Evolutionary conservation across 2,329 filamentous ascomycete species (phyloP).

Genomic region (Alternaria sp.): DNA sequence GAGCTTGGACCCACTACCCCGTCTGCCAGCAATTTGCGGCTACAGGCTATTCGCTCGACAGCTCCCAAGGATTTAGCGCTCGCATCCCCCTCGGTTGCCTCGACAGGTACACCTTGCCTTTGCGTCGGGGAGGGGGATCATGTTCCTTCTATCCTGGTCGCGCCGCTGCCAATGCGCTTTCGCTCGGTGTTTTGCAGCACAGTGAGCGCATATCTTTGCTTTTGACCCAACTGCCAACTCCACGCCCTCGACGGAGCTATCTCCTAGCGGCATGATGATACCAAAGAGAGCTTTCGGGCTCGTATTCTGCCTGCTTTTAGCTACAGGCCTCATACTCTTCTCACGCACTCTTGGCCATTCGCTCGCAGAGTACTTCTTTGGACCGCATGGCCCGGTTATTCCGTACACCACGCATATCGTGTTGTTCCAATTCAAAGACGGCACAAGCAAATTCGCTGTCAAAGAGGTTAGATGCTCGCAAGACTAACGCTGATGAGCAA

Average conservation of each 20-base stretch:
- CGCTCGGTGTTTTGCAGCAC: background rate
- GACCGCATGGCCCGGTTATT: conserved; percentile 22
- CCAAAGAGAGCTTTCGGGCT: conserved; percentile 32
- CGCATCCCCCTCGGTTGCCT: conserved; percentile 14
- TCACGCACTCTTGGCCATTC: conserved; percentile 29
- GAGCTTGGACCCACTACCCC: conserved; percentile 17
- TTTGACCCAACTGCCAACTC: conserved; percentile 1
- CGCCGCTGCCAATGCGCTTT: conserved; percentile 8
- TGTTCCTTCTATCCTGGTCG: conserved; percentile 11
- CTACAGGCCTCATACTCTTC: conserved; percentile 25
- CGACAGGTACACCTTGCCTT: conserved; percentile 14
- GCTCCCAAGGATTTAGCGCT: conserved; percentile 15
- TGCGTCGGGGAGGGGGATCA: background rate
- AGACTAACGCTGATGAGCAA: conserved; percentile 1
- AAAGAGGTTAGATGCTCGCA: conserved; percentile 35
- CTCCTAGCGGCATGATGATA: conserved; percentile 28
- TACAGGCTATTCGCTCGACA: conserved; percentile 3
- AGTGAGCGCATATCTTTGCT: conserved; percentile 10
- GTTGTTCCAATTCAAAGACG: conserved; percentile 46
- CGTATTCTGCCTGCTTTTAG: conserved; percentile 20
- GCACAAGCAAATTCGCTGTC: conserved; percentile 31
- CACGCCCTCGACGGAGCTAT: conserved; percentile 4
- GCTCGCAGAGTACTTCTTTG: conserved; percentile 26
- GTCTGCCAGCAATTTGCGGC: conserved; percentile 12
- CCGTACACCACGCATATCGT: conserved; percentile 44